Conservation (phyloP, 23 red algal species). For the Chondrus crispus region DNA sequence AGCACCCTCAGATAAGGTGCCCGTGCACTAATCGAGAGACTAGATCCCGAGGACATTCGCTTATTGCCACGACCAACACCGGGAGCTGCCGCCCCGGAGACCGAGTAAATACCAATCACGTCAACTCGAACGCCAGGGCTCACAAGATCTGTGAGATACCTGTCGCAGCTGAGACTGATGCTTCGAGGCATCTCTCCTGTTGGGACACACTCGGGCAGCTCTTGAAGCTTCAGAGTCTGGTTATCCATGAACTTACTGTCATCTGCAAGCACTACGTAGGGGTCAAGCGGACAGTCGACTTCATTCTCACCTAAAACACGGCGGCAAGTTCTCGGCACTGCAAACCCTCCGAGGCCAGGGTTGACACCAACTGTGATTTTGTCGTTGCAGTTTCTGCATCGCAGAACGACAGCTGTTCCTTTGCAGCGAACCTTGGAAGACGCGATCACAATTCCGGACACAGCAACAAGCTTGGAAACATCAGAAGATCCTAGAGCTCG, state of each 20-base stretch:
- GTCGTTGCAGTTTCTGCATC: conserved; percentile 85
- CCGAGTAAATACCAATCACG: conserved; percentile 83
- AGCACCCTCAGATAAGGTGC: conserved; percentile 88
- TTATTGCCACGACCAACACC: conserved; percentile 21
- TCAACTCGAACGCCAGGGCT: conserved; percentile 84
- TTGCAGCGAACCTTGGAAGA: conserved; percentile 85
- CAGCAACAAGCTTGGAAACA: conserved; percentile 69
- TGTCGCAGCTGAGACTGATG: conserved; percentile 73
- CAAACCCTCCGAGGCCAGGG: conserved; percentile 86
- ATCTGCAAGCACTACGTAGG: conserved; percentile 85
- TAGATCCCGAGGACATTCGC: conserved; percentile 19
- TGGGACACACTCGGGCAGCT: conserved; percentile 93
- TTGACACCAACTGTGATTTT: conserved; percentile 71
- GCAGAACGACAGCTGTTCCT: conserved; percentile 63
- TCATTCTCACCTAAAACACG: conserved; percentile 46
- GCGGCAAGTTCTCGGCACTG: conserved; percentile 77
- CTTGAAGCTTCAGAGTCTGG: conserved; percentile 97
- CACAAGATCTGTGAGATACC: conserved; percentile 72
- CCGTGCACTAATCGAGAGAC: conserved; percentile 58
- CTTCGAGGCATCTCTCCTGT: conserved; percentile 98
- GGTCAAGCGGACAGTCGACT: conserved; percentile 84
- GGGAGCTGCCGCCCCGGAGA: conserved; percentile 55
- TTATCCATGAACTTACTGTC: conserved; percentile 86
- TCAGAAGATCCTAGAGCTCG: conserved; percentile 71
- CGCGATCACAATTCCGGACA: conserved; percentile 91